A percentile compares a stretch with the other conserved stretches of the same genome.
Conservation (phyloP, 1,284 basidiomycete genomes). For the Marasmius sp. region DNA sequence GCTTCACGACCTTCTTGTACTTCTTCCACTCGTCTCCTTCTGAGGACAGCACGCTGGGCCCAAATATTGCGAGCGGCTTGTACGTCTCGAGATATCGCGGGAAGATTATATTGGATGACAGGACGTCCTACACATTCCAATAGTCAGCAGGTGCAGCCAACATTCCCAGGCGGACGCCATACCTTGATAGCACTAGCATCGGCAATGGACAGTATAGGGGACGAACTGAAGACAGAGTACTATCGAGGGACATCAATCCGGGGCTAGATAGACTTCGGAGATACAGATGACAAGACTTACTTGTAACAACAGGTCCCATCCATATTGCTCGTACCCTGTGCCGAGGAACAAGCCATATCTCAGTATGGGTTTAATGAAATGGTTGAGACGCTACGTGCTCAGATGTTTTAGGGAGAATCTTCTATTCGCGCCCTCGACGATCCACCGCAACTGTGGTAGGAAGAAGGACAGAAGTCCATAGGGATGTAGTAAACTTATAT, state of each 20-base stretch:
- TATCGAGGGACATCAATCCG: not conserved
- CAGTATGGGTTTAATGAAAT: not conserved
- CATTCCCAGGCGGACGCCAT: not conserved
- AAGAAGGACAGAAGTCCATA: not conserved
- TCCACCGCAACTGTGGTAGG: not conserved
- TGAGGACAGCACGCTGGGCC: constrained; percentile 39
- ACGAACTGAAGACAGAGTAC: not conserved
- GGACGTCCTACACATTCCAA: not conserved
- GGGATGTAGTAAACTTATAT: not conserved
- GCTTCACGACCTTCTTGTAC: constrained; percentile 37
- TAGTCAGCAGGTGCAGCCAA: not conserved
- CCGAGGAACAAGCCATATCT: not conserved
- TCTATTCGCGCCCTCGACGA: not conserved
- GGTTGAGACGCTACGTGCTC: not conserved
- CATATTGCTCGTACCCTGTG: not conserved
- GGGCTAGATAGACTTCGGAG: not conserved
- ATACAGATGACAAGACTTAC: not conserved
- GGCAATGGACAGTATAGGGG: not conserved
- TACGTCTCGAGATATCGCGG: constrained; percentile 34
- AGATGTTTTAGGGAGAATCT: not conserved
- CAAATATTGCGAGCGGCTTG: constrained; percentile 29
- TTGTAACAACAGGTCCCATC: not conserved
- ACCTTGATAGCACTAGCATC: not conserved
- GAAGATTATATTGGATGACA: constrained; percentile 18
- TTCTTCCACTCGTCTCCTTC: constrained; percentile 46